Evolutionary conservation across 108 stramenopile genomes (phyloP), one percentile per base, ranked within the genome.

Genomic region (Hondaea fermentalgiana): DNA sequence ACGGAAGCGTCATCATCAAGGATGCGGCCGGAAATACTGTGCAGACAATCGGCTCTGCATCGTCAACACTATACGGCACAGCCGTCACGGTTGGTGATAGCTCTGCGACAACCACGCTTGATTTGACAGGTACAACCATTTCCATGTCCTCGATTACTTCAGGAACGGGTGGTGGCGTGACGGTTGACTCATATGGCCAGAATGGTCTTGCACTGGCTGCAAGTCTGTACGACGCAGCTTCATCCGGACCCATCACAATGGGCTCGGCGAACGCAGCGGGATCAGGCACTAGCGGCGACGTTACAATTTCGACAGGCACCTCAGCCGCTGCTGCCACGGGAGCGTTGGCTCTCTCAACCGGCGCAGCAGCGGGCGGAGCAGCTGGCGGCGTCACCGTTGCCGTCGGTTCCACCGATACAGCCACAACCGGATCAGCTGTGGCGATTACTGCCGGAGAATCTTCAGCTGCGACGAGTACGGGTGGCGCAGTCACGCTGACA

Each of bases 201-300:
- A 69, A 69, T 23, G 64, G 64, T 69, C 64, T 69, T 23, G 6
- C 64, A 0, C 3, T 69, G 35, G 64, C 64, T 42, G 25, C 64
- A 10, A 42, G 64, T 1, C 64, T 69, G 21, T 69, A 69, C 4
- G 4, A 69, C 25, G 42, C 4, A 10, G 5, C 64, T 2, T 69
- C 64, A 10, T 91, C 91, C 35, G 93, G 93, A 6, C 19, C 25
- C 35, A 51, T 93, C 25, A 17, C 57, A 8, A 5, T 93, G 8
- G 25, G 42, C 5, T 90, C 93, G 16, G 92, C 89, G 23, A 91
- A 92, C 29, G 91, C 90, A 2, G 93, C 91, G 6, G 17, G 8
- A 17, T 17, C 23, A 23, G 93, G 93, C n/a, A 47, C 58, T 5
- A 88, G 89, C 55, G 93, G 93, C 28, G 44, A 21, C n/a, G 47